Conservation (phyloP, 208 protist genomes). For the Leishmania martiniquensis region DNA sequence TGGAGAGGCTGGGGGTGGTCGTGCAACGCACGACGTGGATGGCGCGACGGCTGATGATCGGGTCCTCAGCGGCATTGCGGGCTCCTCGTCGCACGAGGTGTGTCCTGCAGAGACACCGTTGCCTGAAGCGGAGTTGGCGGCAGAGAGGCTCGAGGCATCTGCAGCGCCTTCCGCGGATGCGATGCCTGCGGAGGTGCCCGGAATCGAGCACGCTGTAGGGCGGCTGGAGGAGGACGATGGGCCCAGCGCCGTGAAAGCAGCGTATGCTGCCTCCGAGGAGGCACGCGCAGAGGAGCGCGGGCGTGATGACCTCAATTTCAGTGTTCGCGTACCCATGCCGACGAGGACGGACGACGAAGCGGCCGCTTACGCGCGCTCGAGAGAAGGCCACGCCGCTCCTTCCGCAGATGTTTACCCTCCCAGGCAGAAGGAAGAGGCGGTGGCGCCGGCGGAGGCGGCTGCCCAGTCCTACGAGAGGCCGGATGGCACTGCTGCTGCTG, state of each 20-base stretch:
- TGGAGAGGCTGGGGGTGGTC: neutral
- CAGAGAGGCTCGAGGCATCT: neutral
- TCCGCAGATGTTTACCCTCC: neutral
- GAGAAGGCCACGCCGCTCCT: neutral
- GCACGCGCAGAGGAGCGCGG: neutral
- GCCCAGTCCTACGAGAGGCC: neutral
- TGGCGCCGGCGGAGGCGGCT: neutral
- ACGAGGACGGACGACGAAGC: neutral
- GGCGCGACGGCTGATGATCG: neutral
- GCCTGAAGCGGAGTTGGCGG: constrained; percentile 3
- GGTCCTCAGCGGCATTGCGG: neutral
- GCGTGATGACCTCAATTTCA: neutral
- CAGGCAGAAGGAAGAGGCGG: neutral
- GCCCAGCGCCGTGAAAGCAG: no score
- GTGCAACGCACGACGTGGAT: neutral
- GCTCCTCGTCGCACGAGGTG: neutral
- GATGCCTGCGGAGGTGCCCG: neutral
- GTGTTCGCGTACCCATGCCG: neutral
- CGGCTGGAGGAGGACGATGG: neutral
- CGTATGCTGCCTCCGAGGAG: neutral
- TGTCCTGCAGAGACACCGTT: neutral
- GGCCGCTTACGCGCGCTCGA: neutral
- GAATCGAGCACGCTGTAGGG: neutral
- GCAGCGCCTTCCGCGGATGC: neutral
- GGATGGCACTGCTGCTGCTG: neutral